Base-by-base conservation (phyloP, 176 grass and related monocot species). In the Melocanna baccifera region DNA sequence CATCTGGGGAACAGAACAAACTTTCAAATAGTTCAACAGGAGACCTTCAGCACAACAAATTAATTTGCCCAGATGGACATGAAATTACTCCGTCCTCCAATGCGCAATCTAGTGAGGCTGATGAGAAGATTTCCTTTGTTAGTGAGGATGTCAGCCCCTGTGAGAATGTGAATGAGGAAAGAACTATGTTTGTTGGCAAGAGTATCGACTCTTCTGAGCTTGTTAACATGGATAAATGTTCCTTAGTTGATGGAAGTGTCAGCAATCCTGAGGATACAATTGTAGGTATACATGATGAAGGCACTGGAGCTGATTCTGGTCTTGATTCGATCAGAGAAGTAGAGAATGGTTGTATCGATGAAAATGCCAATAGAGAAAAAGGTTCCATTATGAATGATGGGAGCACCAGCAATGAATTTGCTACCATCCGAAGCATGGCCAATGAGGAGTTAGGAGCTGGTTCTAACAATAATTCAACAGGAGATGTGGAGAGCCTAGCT, bases 1-100 rank as follows among this genome's bases (percentile, higher is more conserved):
- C 41, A 19, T 55, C 87, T 5, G 26, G 11, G 13, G 76, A 75
- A 52, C 36, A 25, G 9, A 39, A 74, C 51, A 51, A 69, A 16
- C 18, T 37, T 63, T 72, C 68, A 26, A 57, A 12, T 66, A 83
- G 68, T 20, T 84, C 66, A 28, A 73, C 85, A n/a, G 78, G 56
- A 26, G 36, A 65, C 13, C 28, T 78, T 56, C 71, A 67, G 63
- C 69, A 73, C 32, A 70, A 26, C 43, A 85, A 50, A 41, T 91
- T 67, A 2, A 45, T 73, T 62, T 94, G 52, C 45, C 73, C 66
- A 12, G 80, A 45, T 52, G 86, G 71, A 68, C 82, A 77, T 64
- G 53, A 80, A 68, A 50, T 50, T 30, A 18, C 39, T 4, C 5
- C 6, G 6, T 16, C 81, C 2, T 51, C 70, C 47, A 36, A 40